These are phyloP conservation scores for Fraxinus velutina DNA, from an alignment of 305 asterid genomes.

Conservation along the genomic window DNA sequence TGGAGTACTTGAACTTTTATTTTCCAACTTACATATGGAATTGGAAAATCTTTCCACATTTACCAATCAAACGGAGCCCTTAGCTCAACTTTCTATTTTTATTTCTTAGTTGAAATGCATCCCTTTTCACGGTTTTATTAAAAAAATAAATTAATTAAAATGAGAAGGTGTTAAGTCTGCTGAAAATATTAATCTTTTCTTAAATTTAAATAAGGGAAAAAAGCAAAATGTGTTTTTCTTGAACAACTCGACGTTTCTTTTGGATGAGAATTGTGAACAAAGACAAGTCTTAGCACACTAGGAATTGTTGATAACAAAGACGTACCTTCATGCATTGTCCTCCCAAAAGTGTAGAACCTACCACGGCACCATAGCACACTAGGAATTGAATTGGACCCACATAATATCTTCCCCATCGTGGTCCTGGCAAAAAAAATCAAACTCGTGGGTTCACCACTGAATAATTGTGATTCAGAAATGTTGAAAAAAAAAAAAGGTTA, in stretches of 20 bases:
- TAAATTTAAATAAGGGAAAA: not conserved
- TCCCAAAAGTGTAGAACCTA: conserved; percentile 70
- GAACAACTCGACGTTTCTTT: not conserved
- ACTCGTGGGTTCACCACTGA: not conserved
- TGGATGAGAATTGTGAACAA: not conserved
- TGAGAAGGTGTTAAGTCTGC: not conserved
- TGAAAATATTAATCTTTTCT: not conserved
- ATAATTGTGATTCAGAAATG: not conserved
- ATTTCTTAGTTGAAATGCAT: not conserved
- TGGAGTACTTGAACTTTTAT: too few relatives aligned
- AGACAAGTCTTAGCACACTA: not conserved
- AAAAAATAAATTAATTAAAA: too few relatives aligned
- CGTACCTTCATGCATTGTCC: conserved; percentile 87
- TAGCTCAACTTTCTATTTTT: not conserved
- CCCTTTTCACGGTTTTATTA: not conserved
- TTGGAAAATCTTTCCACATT: too few relatives aligned
- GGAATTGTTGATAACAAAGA: not conserved
- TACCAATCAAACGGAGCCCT: too few relatives aligned
- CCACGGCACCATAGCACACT: conserved; percentile 94
- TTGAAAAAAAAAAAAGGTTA: too few relatives aligned
- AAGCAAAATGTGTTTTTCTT: not conserved
- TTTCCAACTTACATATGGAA: too few relatives aligned
- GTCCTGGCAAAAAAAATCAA: conserved; percentile 41
- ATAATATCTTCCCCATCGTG: conserved; percentile 64
- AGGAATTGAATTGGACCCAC: conserved; percentile 84